Evolutionary conservation across 1,139 yeast genomes (phyloP), one percentile per base, ranked within the genome.

Genomic region (Entelexis paramagnoliae): DNA sequence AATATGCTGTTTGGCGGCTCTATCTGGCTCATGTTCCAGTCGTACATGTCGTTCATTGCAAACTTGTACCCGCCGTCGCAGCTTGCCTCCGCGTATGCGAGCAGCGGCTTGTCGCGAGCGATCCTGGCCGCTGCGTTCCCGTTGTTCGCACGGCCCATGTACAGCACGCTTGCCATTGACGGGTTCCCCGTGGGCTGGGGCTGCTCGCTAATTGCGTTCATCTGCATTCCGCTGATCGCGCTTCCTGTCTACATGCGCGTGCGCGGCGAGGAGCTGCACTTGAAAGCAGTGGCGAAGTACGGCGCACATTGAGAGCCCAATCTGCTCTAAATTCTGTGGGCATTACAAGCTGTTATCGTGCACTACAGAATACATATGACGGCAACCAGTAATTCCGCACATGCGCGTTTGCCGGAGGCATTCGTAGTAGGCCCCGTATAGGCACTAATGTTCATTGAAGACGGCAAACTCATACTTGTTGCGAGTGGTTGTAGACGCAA

Each of bases 1-100:
- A 88, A 87, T 56, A 73, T 80, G 40, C 83, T 88, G 36, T 83
- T 84, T 63, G 89, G 91, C 0, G 80, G 81, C 62, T 86, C 91
- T 2, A 72, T 83, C 55, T 77, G 83, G 56, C 69, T 83, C 61
- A 77, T 85, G 50, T 86, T 86, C 73, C 84, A 85, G 66, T 71
- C 85, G 14, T 78, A 80, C 42, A 73, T 86, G 63, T 75, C 80
- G 51, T 86, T 85, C 65, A 79, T 85, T 64, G 75, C 87, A 38
- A 73, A 80, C 72, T 68, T 85, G 7, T 87, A 79, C 67, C 94
- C 95, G 28, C 86, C 94, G 49, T 72, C 70, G 59, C 22, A 46
- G n/a, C 38, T 41, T 10, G 52, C 49, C 3, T 45, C 51, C 1
- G 52, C 55, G 9, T 53, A 42, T 30, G 55, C 58, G 14, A 48